Evolutionary conservation across 345 rosid genomes (phyloP), one percentile per base, ranked within the genome.

Genomic region (Euclidium syriacum): DNA sequence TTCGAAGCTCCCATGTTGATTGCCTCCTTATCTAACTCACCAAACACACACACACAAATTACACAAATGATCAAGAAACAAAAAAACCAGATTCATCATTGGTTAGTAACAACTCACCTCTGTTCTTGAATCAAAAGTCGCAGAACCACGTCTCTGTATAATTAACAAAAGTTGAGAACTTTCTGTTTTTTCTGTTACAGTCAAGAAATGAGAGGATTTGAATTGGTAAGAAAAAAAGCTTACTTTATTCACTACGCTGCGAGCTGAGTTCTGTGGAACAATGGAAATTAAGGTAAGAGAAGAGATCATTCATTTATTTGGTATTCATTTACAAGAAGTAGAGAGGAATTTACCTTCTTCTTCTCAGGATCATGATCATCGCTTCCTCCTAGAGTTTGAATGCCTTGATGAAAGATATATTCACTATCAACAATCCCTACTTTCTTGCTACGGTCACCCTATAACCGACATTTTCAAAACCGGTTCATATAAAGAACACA

Each of bases 371-470:
- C 65, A 0, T 82, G 75, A 20, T 74, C 58, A 49, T 80, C 83
- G 10, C 66, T 67, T 34, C 95, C 95, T 14, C 99, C 99, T 69
- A 87, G 71, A 52, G 95, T 84, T 74, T 87, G 95, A 68, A 90
- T 94, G 16, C 95, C 96, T 77, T 80, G 75, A 75, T 94, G 99
- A 67, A 90, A 77, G 53, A 94, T 73, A 52, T 84, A 94, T 78
- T 94, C 91, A 0, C 88, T 82, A 39, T 94, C 99, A 3, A 94
- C 70, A n/a, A 94, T 71, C 12, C 99, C 99, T 1, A 94, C 90
- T 62, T 90, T 94, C 82, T 78, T 84, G 34, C 96, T 81, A 4
- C 97, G 96, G 41, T 87, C 96, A 52, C 99, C 99, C 97, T 94
- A 80, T 16, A 51, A 7, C 6, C 6, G 1, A 52, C 32, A 25